phyloP scores from a whole-genome alignment of 306 rosid genomes.

The Oxytropis ochrocephala region DNA sequence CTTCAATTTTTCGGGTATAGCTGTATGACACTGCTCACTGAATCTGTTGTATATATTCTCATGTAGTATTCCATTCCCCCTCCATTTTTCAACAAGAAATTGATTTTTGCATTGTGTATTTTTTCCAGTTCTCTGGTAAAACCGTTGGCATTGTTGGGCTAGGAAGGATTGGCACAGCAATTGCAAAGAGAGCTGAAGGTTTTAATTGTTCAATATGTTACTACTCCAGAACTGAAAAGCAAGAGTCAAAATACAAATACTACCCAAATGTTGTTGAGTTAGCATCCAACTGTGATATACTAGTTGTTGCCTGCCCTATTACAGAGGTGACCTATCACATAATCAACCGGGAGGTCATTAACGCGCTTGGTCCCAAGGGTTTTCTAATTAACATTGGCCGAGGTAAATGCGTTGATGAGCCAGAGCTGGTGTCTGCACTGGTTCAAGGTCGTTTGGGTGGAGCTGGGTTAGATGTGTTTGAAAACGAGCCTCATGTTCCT shows the following conservation, averaged over 20 bases:
- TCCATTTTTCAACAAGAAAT: neutral
- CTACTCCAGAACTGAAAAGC: constrained; percentile 57
- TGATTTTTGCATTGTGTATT: neutral
- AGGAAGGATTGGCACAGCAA: constrained; percentile 75
- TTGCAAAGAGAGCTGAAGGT: constrained; percentile 82
- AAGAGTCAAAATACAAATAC: constrained; percentile 53
- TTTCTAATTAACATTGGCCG: constrained; percentile 70
- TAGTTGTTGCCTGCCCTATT: constrained; percentile 74
- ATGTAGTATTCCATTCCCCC: neutral
- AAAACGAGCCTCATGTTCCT: constrained; percentile 76
- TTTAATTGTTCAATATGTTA: constrained; percentile 62
- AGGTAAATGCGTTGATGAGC: constrained; percentile 76
- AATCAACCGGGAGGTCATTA: constrained; percentile 56
- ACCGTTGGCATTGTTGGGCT: constrained; percentile 73
- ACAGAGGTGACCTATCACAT: constrained; percentile 57
- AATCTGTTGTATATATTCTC: neutral
- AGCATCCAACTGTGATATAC: constrained; percentile 66
- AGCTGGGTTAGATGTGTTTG: constrained; percentile 81
- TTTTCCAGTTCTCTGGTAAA: constrained; percentile 70
- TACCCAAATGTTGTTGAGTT: constrained; percentile 63
- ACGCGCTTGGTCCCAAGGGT: constrained; percentile 78
- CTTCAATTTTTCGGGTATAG: neutral
- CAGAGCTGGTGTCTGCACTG: constrained; percentile 64
- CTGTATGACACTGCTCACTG: neutral
- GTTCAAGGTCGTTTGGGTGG: constrained; percentile 79